Base-by-base conservation (phyloP, 768 basidiomycete species). In the Jaapia argillacea region DNA sequence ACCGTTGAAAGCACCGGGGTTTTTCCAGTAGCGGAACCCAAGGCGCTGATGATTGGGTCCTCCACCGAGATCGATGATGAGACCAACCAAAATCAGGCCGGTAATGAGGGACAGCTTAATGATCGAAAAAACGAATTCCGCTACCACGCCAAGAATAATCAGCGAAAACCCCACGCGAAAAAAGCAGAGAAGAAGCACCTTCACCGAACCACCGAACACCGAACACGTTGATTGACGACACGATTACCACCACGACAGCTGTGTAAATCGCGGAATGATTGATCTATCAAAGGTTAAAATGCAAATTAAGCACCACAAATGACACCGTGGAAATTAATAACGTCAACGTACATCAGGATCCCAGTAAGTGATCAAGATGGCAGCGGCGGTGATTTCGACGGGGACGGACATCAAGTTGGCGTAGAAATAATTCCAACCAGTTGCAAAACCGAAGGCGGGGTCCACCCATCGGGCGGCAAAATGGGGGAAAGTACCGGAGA, bases 61-160 rank as follows among this genome's bases (percentile, higher is more conserved):
- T 45, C 85, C 88, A 33, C 89, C 89, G 16, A 85, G 72, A 50
- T 85, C 81, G 46, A 90, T 70, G 47, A 86, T 63, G 47, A 91
- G 71, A 24, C 81, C 81, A 44, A 67, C 60, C 31, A 81, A 42
- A 41, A 84, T 68, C 25, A 83, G 62, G n/a, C 73, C 70, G 36
- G 71, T 71, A 38, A 84, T 82, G 42, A 81, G 56, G n/a, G 59
- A 50, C 26, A 81, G 78, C n/a, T n/a, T n/a, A n/a, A n/a, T n/a
- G n/a, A n/a, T n/a, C n/a, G n/a, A 81, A 40, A 20, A 23, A 12
- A 37, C 20, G 25, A 18, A 25, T 28, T 24, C 40, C 12, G 23
- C 48, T 18, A 51, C 60, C 41, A 33, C n/a, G n/a, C n/a, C n/a
- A n/a, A n/a, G n/a, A n/a, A n/a, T n/a, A n/a, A n/a, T n/a, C n/a